phyloP scores from a whole-genome alignment of 2,329 filamentous ascomycete genomes.

The Fusarium nisikadoi region DNA sequence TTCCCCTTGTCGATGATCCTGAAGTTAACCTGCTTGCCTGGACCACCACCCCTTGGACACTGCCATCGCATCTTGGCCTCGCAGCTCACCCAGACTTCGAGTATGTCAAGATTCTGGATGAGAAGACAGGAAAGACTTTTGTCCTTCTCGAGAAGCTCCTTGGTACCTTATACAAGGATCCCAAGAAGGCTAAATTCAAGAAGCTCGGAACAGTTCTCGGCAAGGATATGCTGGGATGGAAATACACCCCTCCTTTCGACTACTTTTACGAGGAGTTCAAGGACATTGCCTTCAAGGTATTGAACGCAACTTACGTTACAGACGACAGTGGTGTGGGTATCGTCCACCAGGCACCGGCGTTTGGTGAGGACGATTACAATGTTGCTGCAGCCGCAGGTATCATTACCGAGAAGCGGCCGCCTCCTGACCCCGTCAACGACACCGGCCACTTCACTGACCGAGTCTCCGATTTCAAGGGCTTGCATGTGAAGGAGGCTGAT shows the following conservation, averaged over 20 bases:
- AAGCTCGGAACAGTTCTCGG: constrained; percentile 83
- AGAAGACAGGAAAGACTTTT: constrained; percentile 83
- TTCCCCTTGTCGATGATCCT: constrained; percentile 82
- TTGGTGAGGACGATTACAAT: constrained; percentile 96
- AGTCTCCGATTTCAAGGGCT: constrained; percentile 82
- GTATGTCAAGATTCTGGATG: constrained; percentile 87
- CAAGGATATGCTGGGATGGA: constrained; percentile 86
- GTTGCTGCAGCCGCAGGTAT: constrained; percentile 81
- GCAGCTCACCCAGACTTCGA: constrained; percentile 85
- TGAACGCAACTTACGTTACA: constrained; percentile 88
- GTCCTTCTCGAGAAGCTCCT: constrained; percentile 86
- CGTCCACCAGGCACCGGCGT: constrained; percentile 92
- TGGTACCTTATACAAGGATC: constrained; percentile 88
- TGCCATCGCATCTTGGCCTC: constrained; percentile 82
- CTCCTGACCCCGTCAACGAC: constrained; percentile 93
- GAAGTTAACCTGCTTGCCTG: constrained; percentile 82
- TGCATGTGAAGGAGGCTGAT: constrained; percentile 92
- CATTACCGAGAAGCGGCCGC: constrained; percentile 78
- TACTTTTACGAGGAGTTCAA: constrained; percentile 93
- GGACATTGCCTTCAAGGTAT: constrained; percentile 81
- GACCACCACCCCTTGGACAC: constrained; percentile 89
- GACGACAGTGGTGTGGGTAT: constrained; percentile 92
- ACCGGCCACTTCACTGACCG: constrained; percentile 81
- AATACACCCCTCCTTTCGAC: constrained; percentile 87
- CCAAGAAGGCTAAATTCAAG: constrained; percentile 94